These are phyloP conservation scores for Fusarium sp. DNA, from an alignment of 2,329 filamentous ascomycete species.

Conservation along the genomic window DNA sequence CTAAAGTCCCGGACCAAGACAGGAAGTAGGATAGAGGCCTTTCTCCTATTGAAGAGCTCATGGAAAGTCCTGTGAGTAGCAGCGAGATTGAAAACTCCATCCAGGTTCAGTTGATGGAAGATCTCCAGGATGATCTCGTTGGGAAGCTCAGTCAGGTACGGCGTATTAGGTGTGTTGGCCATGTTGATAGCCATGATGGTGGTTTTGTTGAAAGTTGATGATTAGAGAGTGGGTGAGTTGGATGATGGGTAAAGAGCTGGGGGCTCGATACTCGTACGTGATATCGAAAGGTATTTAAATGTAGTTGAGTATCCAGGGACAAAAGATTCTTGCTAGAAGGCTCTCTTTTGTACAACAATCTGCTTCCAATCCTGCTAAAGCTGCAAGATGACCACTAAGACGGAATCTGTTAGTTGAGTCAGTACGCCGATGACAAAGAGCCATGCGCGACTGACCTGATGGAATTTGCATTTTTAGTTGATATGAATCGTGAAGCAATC, in stretches of 20 bases:
- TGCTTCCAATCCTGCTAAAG: constrained; percentile 13
- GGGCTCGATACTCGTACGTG: constrained; percentile 1
- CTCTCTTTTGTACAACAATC: constrained; percentile 9
- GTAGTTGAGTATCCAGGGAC: constrained; percentile 4
- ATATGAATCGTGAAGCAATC: not conserved
- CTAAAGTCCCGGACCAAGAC: constrained; percentile 54
- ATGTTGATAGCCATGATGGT: constrained; percentile 20
- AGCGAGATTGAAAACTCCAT: constrained; percentile 52
- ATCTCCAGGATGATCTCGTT: constrained; percentile 59
- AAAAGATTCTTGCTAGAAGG: not conserved
- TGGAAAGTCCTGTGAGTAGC: constrained; percentile 50
- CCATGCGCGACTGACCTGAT: constrained; percentile 16
- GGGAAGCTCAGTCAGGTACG: constrained; percentile 49
- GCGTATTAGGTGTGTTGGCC: constrained; percentile 25
- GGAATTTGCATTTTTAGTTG: constrained; percentile 33
- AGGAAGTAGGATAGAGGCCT: constrained; percentile 53
- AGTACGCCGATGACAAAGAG: not conserved
- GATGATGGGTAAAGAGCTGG: not conserved
- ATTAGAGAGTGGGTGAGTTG: not conserved
- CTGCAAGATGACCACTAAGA: constrained; percentile 14
- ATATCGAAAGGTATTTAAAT: not conserved
- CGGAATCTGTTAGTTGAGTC: constrained; percentile 6
- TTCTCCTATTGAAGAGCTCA: constrained; percentile 53
- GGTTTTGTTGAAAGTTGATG: not conserved
- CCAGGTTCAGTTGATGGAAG: constrained; percentile 55